Base-by-base conservation (phyloP, 2,329 filamentous ascomycete species). In the Fusarium tuaranense region DNA sequence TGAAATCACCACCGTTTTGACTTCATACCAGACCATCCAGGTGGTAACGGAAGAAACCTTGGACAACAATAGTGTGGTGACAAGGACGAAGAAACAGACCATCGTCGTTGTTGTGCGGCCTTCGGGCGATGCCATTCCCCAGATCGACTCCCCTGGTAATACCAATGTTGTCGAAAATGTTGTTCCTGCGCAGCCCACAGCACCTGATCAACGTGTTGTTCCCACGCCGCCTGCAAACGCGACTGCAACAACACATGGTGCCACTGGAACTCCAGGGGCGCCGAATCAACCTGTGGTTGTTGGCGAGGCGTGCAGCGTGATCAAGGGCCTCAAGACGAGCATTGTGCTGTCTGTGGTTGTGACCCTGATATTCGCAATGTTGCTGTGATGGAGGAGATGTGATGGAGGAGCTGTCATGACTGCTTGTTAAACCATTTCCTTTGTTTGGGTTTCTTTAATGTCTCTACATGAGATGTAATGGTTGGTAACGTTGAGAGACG, bases 21-120 rank as follows among this genome's bases (percentile, higher is more conserved):
- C 71, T n/a, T 69, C 71, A 55, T 74, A 73, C 48, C 20, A 69
- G 48, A 72, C 71, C 27, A 74, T 72, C 27, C 71, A 63, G 7
- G 41, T 66, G 20, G 20, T 73, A 36, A 58, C 60, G 9, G 74
- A 72, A 25, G 71, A 62, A 13, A 72, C 64, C 4, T 27, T 60
- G n/a, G 59, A 65, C 22, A 55, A 60, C 41, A 53, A 58, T 4
- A 27, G 72, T 39, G 71, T 65, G 10, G 57, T 63, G 64, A 73
- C 68, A 13, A 69, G 64, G 16, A 72, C 71, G 14, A 48, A 59
- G n/a, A 58, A 70, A 13, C 60, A 72, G 36, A 74, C 72, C 27
- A 58, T 75, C 16, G 65, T 75, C 18, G 36, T 75, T 5, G 55
- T 73, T 16, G 14, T 66, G 7, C 44, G 65, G 9, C 22, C 62